A percentile compares a stretch with the other conserved stretches of the same genome.
Evolutionary conservation across 2,329 filamentous ascomycete species (phyloP).

Genomic region (Plenodomus lindquistii): DNA sequence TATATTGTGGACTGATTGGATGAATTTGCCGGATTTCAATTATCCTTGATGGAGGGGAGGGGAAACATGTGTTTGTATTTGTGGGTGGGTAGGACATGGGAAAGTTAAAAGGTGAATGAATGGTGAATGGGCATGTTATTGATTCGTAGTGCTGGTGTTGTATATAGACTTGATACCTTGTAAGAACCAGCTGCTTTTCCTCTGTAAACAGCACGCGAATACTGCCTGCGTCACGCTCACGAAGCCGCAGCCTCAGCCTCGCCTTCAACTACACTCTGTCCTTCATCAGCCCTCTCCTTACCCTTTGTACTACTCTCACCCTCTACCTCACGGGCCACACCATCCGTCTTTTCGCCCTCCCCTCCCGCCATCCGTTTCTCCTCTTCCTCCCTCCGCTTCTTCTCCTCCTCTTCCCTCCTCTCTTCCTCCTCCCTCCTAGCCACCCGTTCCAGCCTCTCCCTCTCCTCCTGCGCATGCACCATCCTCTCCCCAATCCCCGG

Average conservation of each 20-base stretch:
- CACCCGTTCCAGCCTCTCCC: slow-evolving; percentile 39
- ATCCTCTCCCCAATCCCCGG: slow-evolving; percentile 66
- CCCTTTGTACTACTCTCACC: slow-evolving; percentile 18
- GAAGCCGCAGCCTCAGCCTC: not conserved
- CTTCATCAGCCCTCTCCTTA: slow-evolving; percentile 17
- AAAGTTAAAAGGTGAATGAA: too few relatives aligned
- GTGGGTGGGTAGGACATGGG: too few relatives aligned
- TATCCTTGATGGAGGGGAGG: slow-evolving; percentile 19
- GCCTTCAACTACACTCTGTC: not conserved
- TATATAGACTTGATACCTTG: too few relatives aligned
- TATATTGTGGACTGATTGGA: slow-evolving; percentile 41
- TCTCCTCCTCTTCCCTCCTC: slow-evolving; percentile 24
- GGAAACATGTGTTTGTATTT: not conserved
- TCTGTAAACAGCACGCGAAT: too few relatives aligned
- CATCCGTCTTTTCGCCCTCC: slow-evolving; percentile 11
- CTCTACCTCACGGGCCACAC: slow-evolving; percentile 17
- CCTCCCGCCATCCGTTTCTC: slow-evolving; percentile 11
- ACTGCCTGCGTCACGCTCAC: too few relatives aligned
- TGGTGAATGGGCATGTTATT: too few relatives aligned
- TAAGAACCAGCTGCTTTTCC: too few relatives aligned
- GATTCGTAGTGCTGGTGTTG: too few relatives aligned
- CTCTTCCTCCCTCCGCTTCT: slow-evolving; percentile 19
- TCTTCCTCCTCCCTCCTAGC: slow-evolving; percentile 26
- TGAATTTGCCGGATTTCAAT: slow-evolving; percentile 39
- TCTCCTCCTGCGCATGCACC: slow-evolving; percentile 59